Evolutionary conservation across 2,329 filamentous ascomycete species (phyloP).

Genomic region (Penicillium hesseltinei): DNA sequence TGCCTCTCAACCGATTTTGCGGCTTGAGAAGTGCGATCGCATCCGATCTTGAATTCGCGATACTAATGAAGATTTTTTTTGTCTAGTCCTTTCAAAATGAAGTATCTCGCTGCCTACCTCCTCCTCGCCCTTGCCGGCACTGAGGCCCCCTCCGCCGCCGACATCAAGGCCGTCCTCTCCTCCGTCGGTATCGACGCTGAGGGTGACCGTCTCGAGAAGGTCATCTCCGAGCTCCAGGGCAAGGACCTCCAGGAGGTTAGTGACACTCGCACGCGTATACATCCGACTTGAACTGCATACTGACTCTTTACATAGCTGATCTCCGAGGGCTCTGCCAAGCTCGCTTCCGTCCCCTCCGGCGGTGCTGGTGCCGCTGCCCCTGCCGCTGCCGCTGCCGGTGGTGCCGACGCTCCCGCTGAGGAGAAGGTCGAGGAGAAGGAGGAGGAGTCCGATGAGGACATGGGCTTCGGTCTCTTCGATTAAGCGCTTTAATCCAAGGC

Average conservation of each 20-base stretch:
- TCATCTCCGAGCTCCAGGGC: conserved; percentile 72
- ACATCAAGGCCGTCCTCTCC: conserved; percentile 85
- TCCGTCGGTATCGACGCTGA: conserved; percentile 96
- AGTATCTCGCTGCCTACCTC: conserved; percentile 99
- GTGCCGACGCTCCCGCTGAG: conserved; percentile 64
- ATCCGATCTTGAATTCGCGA: conserved; percentile 12
- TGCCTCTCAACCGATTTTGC: background rate
- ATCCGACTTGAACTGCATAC: conserved; percentile 11
- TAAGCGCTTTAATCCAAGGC: conserved; percentile 37
- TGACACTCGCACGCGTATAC: conserved; percentile 1
- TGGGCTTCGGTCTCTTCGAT: conserved; percentile 74
- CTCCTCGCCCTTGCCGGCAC: conserved; percentile 94
- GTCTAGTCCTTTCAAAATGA: conserved; percentile 70
- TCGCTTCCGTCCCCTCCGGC: conserved; percentile 94
- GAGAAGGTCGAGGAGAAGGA: conserved; percentile 76
- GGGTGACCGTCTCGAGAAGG: conserved; percentile 76
- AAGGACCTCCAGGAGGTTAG: conserved; percentile 83
- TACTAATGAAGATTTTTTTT: conserved; percentile 21
- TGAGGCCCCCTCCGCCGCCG: conserved; percentile 75
- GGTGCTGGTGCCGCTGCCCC: conserved; percentile 57
- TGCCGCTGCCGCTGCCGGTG: conserved; percentile 63
- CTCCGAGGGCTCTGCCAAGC: conserved; percentile 82
- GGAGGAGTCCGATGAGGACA: conserved; percentile 71
- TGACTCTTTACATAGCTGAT: conserved; percentile 66
- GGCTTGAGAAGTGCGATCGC: conserved; percentile 1